Base-by-base conservation (phyloP, 1,284 basidiomycete genomes). In the Ustilago crameri region DNA sequence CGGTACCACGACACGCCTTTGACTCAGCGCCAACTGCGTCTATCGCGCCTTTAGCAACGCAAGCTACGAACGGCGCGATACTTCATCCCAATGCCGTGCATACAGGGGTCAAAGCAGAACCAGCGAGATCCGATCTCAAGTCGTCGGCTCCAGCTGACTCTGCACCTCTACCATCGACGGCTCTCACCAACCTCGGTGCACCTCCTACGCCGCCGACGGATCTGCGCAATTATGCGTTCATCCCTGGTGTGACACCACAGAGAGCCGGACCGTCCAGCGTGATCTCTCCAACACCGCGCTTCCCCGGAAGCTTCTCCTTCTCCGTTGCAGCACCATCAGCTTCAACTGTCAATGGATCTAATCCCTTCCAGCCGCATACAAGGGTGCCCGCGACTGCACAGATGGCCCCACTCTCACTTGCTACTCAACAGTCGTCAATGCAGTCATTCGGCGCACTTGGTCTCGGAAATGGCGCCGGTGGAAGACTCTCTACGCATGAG, bases 211-310 rank as follows among this genome's bases (percentile, higher is more conserved):
- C 65, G 20, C 65, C 59, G 2, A 48, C 51, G 2, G 58, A 26
- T 10, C 65, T 68, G 24, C 58, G 50, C 14, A 61, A 62, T 27
- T 68, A 62, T 22, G 65, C 65, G 32, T 68, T 62, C 48, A 68
- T 68, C 9, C 65, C 65, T 12, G 55, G 65, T 5, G 14, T 57
- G 48, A 68, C 54, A 24, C 59, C 59, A 8, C 54, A 58, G 38
- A 35, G 46, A 32, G 35, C 55, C 22, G 55, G 42, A 10, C 44
- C 51, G 23, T 49, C 54, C 22, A 46, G 54, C 4, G 5, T 62
- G 22, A 35, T 47, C 5, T 62, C 65, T 10, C 59, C 65, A 1
- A 68, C 59, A n/a, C 65, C 65, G 12, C 54, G 55, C 48, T 62
- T 68, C 23, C 65, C 65, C 3, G 65, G 65, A 27, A 59, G 65